phyloP scores from a whole-genome alignment of 2,329 filamentous ascomycete genomes.

The Dactylellina cionopaga region DNA sequence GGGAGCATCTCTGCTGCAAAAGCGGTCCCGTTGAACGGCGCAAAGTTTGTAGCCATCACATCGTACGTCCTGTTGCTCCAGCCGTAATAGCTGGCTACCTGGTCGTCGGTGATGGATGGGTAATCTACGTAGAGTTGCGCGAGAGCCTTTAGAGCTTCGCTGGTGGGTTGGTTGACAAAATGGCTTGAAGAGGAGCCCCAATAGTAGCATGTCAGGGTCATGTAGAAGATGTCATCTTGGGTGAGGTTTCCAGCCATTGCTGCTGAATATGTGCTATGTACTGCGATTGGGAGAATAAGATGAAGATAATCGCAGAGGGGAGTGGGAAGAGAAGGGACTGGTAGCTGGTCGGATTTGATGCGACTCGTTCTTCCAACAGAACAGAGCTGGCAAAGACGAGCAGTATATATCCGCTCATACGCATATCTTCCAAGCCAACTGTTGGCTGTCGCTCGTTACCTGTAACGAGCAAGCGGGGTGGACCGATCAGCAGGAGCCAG shows the following conservation, averaged over 20 bases:
- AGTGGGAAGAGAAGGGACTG: background rate
- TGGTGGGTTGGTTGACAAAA: slow-evolving; percentile 21
- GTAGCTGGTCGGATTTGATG: background rate
- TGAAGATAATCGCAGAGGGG: background rate
- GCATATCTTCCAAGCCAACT: background rate
- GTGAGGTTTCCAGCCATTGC: slow-evolving; percentile 16
- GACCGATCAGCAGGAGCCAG: slow-evolving; percentile 10
- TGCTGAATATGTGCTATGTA: background rate
- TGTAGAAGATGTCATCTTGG: slow-evolving; percentile 30
- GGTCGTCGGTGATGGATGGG: slow-evolving; percentile 22
- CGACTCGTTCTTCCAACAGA: background rate
- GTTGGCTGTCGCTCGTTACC: slow-evolving; percentile 10
- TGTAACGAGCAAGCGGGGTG: background rate
- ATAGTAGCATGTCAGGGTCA: slow-evolving; percentile 33
- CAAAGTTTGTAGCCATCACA: slow-evolving; percentile 28
- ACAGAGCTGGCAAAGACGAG: slow-evolving; percentile 1
- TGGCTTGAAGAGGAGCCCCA: slow-evolving; percentile 29
- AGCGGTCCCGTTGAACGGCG: slow-evolving; percentile 32
- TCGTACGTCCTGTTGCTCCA: slow-evolving; percentile 36
- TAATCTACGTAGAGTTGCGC: slow-evolving; percentile 29
- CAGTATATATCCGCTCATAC: slow-evolving; percentile 34
- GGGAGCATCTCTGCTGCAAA: slow-evolving; percentile 20
- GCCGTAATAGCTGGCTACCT: slow-evolving; percentile 36
- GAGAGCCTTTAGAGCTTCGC: slow-evolving; percentile 25
- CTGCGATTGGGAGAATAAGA: background rate